Base-by-base conservation (phyloP, 495 filamentous ascomycete genomes). In the Lasiosphaeria hispida region DNA sequence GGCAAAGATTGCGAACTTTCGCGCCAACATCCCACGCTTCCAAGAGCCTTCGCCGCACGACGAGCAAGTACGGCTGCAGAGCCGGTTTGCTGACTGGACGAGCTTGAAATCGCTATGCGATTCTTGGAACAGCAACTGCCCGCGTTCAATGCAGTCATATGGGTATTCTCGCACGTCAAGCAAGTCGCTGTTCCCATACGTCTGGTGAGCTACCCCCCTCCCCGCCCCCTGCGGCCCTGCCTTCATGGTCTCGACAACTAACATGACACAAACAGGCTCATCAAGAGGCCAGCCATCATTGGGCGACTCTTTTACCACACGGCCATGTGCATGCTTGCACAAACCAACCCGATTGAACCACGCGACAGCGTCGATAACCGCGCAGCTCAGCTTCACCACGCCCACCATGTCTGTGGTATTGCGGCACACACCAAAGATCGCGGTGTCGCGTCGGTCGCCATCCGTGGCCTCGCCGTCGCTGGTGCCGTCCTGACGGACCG, bases 291-390 rank as follows among this genome's bases (percentile, higher is more conserved):
- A 7, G 85, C 89, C 4, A 84, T 92, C 35, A 80, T 96, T 40
- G 91, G 87, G 9, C 84, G 90, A 9, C 79, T 97, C n/a, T 91
- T 96, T 61, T 97, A 96, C 67, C 93, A 97, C 65, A 92, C 88
- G 0, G 83, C 87, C 33, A 85, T 92, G 71, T 85, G 86, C 54
- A 68, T 96, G 9, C 79, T 97, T n/a, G 80, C 87, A 3, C 90
- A 92, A 61, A 86, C 83, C 18, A 86, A 97, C 68, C 92, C 93
- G 0, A 58, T 84, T 43, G 70, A 75, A 14, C 68, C 64, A 0
- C 62, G 58, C 13, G 66, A 83, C 14, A 80, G 79, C 10, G 78
- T 84, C 4, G 86, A 91, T 55, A 89, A 92, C 83, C 83, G 77
- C 41, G 77, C 82, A 10, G 76, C 86, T 57, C 84, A 88, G 63